Evolutionary conservation across 2,329 filamentous ascomycete genomes (phyloP).

Genomic region (Metarhizium humberi): DNA sequence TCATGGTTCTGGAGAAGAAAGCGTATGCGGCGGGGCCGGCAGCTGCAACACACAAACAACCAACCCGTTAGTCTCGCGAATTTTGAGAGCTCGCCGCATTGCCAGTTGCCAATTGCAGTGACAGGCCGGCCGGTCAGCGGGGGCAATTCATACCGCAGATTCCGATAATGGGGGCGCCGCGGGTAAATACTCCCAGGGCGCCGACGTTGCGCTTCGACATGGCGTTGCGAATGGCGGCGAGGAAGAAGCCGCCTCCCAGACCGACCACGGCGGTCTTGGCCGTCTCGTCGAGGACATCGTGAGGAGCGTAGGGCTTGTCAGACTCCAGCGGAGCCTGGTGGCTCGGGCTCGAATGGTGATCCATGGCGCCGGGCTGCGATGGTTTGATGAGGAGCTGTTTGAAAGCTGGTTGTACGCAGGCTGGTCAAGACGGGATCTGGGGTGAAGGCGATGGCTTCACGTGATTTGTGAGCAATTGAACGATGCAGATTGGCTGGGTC

Average conservation of each 20-base stretch:
- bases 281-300: conserved; percentile 63
- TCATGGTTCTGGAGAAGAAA: conserved; percentile 66
- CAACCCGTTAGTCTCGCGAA: background rate
- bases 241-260: conserved; percentile 57
- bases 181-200: conserved; percentile 69
- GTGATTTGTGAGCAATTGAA: conserved; percentile 28
- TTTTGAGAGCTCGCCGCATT: background rate
- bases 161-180: conserved; percentile 64
- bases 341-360: conserved; percentile 18
- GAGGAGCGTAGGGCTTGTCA: conserved; percentile 49
- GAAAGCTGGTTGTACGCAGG: background rate
- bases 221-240: conserved; percentile 78
- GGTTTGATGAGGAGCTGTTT: conserved; percentile 5
- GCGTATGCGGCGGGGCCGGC: conserved; percentile 59
- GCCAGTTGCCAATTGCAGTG: too few species aligned
- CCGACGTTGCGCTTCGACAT: conserved; percentile 76
- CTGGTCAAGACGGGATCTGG: too few species aligned
- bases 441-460: conserved; percentile 14
- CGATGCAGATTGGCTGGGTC: conserved; percentile 19
- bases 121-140: background rate
- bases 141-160: conserved; percentile 21
- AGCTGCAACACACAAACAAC: conserved; percentile 32
- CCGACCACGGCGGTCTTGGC: conserved; percentile 57
- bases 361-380: conserved; percentile 21
- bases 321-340: conserved; percentile 15